These are phyloP conservation scores for Claviceps capensis DNA, from an alignment of 2,329 filamentous ascomycete genomes.

Conservation along the genomic window DNA sequence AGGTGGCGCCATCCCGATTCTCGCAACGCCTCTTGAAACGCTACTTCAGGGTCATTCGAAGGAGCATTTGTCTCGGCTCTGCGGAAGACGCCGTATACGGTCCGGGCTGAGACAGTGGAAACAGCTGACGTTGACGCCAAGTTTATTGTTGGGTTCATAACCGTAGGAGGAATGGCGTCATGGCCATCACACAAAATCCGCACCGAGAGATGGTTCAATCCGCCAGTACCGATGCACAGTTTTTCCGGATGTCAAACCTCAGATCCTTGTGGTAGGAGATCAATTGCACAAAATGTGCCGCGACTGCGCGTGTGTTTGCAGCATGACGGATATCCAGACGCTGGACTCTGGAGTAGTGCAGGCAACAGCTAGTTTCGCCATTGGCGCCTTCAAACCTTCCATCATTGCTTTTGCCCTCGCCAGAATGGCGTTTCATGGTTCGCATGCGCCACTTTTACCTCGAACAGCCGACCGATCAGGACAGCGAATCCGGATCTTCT, in stretches of 20 bases:
- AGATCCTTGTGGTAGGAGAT: conserved; percentile 17
- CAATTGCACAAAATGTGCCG: conserved; percentile 18
- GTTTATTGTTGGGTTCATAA: conserved; percentile 8
- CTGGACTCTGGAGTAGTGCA: conserved; percentile 17
- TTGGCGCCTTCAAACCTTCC: neutral
- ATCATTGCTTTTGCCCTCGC: neutral
- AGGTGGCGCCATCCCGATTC: conserved; percentile 16
- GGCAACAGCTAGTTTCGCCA: too few relatives aligned
- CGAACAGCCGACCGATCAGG: conserved; percentile 23
- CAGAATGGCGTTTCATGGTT: conserved; percentile 5
- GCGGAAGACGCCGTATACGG: conserved; percentile 1
- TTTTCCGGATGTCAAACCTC: conserved; percentile 12
- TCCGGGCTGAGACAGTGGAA: conserved; percentile 5
- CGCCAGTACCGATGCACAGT: conserved; percentile 16
- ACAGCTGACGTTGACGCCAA: conserved; percentile 10
- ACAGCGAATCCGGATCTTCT: conserved; percentile 20
- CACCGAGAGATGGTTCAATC: conserved; percentile 16
- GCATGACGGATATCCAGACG: conserved; percentile 20
- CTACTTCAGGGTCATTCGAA: conserved; percentile 2
- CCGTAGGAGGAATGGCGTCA: conserved; percentile 12
- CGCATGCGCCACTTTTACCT: conserved; percentile 15
- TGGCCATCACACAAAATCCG: conserved; percentile 9
- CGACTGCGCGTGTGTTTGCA: conserved; percentile 16
- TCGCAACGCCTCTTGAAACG: conserved; percentile 11
- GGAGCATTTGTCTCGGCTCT: neutral